Evolutionary conservation across 768 basidiomycete species (phyloP), one percentile per base, ranked within the genome.

Genomic region (Russula abietina): DNA sequence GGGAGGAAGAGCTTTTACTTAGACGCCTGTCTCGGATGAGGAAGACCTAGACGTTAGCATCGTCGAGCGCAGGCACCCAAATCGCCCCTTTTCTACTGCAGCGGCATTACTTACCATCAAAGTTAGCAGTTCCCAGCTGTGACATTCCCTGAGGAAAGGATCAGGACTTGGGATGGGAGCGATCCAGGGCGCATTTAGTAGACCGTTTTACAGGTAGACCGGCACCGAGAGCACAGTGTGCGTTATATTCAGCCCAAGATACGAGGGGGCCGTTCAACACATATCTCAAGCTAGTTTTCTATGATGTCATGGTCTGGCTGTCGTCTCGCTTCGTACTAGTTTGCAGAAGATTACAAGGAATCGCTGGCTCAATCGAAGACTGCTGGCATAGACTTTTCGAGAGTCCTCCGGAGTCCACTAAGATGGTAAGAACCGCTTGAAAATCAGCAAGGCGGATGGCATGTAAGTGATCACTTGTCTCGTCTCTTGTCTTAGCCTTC

Each of bases 61-160:
- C 41, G 68, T 86, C 4, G 78, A 81, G n/a, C 69, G 72, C 4
- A 61, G 61, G 0, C 70, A 68, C n/a, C 77, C 75, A 1, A 50
- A 59, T 9, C 50, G 30, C 19, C 70, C 69, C 2, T 61, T 67
- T 28, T 50, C 41, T 8, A 59, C 50, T 11, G 39, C 30, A 36
- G 17, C n/a, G 36, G 45, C 17, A 41, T 71, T 12, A 49, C 53
- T 16, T 45, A n/a, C n/a, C n/a, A n/a, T n/a, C n/a, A n/a, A n/a
- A n/a, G n/a, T n/a, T n/a, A n/a, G n/a, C 28, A 30, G 26, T 41
- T 33, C 59, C 39, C 61, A 7, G 22, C 32, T 68, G 53, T 45
- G 59, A 55, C 39, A 1, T 55, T 72, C 43, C 50, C 62, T 12
- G 45, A 59, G 0, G 65, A 55, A 57, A 49, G 39, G 50, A 43